Percentiles rank a stretch among this genome's conserved stretches.
Conservation (phyloP, 2,329 filamentous ascomycete species). For the Cladorrhinum sp. region DNA sequence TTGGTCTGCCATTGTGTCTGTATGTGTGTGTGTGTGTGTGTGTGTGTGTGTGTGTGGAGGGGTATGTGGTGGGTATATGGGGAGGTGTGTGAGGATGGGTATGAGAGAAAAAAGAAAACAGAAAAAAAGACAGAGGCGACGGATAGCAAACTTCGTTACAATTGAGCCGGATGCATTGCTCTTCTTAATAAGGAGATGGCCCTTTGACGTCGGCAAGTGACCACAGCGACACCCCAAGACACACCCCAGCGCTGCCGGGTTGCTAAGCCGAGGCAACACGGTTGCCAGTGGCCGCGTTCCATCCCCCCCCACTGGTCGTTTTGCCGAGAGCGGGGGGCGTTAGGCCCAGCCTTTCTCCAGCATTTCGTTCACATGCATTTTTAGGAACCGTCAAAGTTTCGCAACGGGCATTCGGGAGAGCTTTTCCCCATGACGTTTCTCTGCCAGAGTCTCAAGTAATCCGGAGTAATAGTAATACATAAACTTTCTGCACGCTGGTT, state of each 20-base stretch:
- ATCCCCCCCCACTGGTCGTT: constrained; percentile 13
- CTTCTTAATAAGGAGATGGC: constrained; percentile 16
- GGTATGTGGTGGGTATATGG: background rate
- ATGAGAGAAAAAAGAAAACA: constrained; percentile 1
- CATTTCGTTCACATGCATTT: constrained; percentile 25
- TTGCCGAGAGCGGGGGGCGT: constrained; percentile 28
- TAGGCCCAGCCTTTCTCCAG: constrained; percentile 9
- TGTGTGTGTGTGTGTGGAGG: background rate
- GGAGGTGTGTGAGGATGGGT: background rate
- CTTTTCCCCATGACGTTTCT: constrained; percentile 20
- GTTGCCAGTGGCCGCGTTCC: constrained; percentile 17
- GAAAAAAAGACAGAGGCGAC: constrained; percentile 6
- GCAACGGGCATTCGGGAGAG: constrained; percentile 14
- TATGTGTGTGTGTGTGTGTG: constrained; percentile 13
- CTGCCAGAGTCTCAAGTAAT: background rate
- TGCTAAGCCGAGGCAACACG: constrained; percentile 29
- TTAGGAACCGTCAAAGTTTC: background rate
- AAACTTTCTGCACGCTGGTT: background rate
- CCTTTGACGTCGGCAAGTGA: constrained; percentile 23
- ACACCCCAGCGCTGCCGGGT: constrained; percentile 21
- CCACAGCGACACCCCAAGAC: constrained; percentile 6
- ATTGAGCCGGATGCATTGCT: constrained; percentile 12
- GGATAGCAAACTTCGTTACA: background rate
- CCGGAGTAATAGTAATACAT: background rate
- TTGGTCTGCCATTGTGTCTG: constrained; percentile 54